These are phyloP conservation scores for Trichoderma aggressivum DNA, from an alignment of 2,329 filamentous ascomycete species.

Conservation along the genomic window DNA sequence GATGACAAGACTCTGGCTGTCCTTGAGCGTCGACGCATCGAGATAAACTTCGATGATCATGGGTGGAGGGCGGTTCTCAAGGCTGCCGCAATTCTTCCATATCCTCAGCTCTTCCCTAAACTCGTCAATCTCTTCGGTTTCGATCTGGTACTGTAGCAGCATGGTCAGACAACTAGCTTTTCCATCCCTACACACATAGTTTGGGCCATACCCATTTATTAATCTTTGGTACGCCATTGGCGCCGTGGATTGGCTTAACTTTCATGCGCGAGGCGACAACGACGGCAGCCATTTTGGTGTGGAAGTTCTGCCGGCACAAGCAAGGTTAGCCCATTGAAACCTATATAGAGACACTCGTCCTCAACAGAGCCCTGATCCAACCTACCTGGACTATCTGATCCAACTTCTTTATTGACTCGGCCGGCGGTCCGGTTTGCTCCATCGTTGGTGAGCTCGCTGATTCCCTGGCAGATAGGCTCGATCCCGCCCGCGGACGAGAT, in stretches of 20 bases:
- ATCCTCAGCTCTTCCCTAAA: constrained; percentile 75
- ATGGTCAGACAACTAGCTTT: not conserved
- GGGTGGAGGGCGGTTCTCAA: constrained; percentile 73
- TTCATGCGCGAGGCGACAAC: constrained; percentile 78
- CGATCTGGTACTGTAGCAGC: constrained; percentile 76
- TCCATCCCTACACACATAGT: not conserved
- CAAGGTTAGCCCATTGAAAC: not conserved
- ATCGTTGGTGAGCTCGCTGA: constrained; percentile 47
- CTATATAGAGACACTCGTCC: not conserved
- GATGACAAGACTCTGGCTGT: constrained; percentile 82
- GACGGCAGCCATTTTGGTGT: constrained; percentile 80
- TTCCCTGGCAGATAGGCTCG: constrained; percentile 42
- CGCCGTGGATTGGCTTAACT: constrained; percentile 50
- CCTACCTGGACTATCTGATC: constrained; percentile 88
- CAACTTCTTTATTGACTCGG: constrained; percentile 72
- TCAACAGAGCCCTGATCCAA: not conserved
- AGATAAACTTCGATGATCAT: constrained; percentile 89
- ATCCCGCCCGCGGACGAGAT: constrained; percentile 42
- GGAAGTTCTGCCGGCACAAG: constrained; percentile 67
- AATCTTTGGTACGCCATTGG: constrained; percentile 52
- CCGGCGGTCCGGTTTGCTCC: constrained; percentile 50
- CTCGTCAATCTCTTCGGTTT: constrained; percentile 87
- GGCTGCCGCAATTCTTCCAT: constrained; percentile 78
- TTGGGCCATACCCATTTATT: constrained; percentile 77
- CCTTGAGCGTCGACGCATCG: constrained; percentile 72